Base-by-base conservation (phyloP, 495 filamentous ascomycete species). In the Pyrenula massariospora region DNA sequence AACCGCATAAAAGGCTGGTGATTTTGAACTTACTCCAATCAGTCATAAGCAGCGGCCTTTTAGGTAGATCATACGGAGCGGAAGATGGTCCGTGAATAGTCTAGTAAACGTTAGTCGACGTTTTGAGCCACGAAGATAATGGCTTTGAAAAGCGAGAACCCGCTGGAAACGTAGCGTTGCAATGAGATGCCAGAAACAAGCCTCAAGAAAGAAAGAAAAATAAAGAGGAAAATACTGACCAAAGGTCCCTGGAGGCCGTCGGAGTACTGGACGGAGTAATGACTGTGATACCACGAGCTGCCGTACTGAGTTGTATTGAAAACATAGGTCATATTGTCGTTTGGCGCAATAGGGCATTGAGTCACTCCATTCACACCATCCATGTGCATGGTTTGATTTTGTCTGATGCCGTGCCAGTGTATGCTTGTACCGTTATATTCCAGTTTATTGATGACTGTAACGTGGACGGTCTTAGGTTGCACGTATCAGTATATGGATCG, bases 281-380 rank as follows among this genome's bases (percentile, higher is more conserved):
- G 84, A 24, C 69, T 74, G 60, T 85, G 84, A 55, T 84, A 86
- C 82, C 81, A 86, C 3, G 75, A 70, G 0, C 76, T 77, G 1
- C 83, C 84, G 58, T 86, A 85, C 61, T 66, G 76, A 1, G 62
- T 70, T 0, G 71, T 77, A 22, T 67, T 64, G 54, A 77, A 84
- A 23, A 60, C 73, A 60, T 85, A 84, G 0, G 76, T 82, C 24
- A 67, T 59, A 0, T 57, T 48, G 0, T 62, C 53, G 0, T 63
- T 65, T 3, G 68, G 66, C 1, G 67, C 57, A 52, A 67, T 61
- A 0, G 67, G 63, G 56, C 68, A 70, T 55, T 70, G 63, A 0
- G 68, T 67, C 11, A 72, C 57, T 1, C 21, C 10, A 25, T 62
- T 62, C 19, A 76, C 73, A 25, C 74, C 74, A 58, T 77, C 74